These are phyloP conservation scores for Zygoascus meyerae DNA, from an alignment of 1,139 yeast genomes.

Conservation along the genomic window DNA sequence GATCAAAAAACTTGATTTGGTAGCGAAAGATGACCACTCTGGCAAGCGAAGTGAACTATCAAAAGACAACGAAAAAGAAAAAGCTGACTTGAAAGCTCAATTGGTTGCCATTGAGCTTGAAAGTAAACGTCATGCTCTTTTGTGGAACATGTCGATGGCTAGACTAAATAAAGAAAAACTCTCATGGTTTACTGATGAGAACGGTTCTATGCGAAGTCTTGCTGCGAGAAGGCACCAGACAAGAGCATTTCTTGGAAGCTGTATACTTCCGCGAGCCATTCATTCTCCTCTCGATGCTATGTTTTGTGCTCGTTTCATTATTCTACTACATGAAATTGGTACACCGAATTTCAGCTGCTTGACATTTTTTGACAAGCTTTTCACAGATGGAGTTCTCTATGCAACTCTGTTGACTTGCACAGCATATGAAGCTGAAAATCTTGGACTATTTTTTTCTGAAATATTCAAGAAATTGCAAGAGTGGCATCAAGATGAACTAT, in stretches of 20 bases:
- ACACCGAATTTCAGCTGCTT: conserved; percentile 43
- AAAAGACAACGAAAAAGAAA: neutral
- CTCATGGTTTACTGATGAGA: conserved; percentile 31
- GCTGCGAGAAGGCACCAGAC: conserved; percentile 26
- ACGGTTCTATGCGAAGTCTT: neutral
- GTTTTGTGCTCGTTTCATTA: conserved; percentile 58
- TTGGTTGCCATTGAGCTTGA: conserved; percentile 28
- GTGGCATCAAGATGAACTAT: conserved; percentile 37
- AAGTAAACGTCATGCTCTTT: conserved; percentile 32
- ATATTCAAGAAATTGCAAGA: conserved; percentile 44
- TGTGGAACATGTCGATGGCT: conserved; percentile 30
- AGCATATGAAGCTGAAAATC: conserved; percentile 71
- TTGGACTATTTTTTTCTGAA: conserved; percentile 68
- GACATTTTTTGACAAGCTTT: conserved; percentile 44
- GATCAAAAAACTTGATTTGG: conserved; percentile 8
- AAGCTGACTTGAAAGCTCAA: conserved; percentile 20
- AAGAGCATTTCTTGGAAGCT: conserved; percentile 49
- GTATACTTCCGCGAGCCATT: conserved; percentile 69
- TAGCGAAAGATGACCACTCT: neutral
- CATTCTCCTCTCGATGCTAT: conserved; percentile 86
- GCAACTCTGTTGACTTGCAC: conserved; percentile 68
- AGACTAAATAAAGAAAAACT: conserved; percentile 32
- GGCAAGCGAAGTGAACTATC: neutral
- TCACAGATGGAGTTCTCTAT: conserved; percentile 47
- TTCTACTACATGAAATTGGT: conserved; percentile 42